Evolutionary conservation across 2,329 filamentous ascomycete species (phyloP).

Genomic region (Acrocalymma vagum): DNA sequence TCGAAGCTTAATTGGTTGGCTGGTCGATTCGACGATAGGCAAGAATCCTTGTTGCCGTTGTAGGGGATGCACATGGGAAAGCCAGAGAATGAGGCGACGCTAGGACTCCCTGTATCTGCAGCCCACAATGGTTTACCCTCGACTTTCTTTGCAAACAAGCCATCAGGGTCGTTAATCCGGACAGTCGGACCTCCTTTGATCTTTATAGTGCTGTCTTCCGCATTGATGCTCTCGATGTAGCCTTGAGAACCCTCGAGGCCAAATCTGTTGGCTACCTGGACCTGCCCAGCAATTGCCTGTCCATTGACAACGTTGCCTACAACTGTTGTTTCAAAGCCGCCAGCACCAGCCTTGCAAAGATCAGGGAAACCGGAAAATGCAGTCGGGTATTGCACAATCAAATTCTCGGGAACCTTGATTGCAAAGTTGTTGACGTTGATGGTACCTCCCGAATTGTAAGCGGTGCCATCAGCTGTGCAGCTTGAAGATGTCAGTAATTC

Average conservation of each 20-base stretch:
- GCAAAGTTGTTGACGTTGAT: conserved; percentile 56
- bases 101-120: conserved; percentile 59
- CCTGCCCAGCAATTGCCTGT: conserved; percentile 48
- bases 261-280: conserved; percentile 46
- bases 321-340: conserved; percentile 40
- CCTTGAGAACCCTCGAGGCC: conserved; percentile 47
- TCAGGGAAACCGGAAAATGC: conserved; percentile 54
- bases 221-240: conserved; percentile 44
- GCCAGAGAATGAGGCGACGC: conserved; percentile 58
- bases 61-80: conserved; percentile 64
- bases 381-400: conserved; percentile 59
- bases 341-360: conserved; percentile 30
- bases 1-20: conserved; percentile 38
- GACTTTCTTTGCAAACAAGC: conserved; percentile 45
- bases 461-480: conserved; percentile 26
- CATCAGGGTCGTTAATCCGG: conserved; percentile 57
- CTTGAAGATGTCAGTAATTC: conserved; percentile 15
- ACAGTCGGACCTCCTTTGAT: conserved; percentile 48
- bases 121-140: conserved; percentile 51
- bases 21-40: conserved; percentile 47
- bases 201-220: conserved; percentile 43
- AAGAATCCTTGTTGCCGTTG: conserved; percentile 44
- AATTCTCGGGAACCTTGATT: conserved; percentile 59
- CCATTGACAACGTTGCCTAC: conserved; percentile 50
- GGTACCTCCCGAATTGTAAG: conserved; percentile 56